Evolutionary conservation across 2,329 filamentous ascomycete species (phyloP).

Genomic region (Colletotrichum sp.): DNA sequence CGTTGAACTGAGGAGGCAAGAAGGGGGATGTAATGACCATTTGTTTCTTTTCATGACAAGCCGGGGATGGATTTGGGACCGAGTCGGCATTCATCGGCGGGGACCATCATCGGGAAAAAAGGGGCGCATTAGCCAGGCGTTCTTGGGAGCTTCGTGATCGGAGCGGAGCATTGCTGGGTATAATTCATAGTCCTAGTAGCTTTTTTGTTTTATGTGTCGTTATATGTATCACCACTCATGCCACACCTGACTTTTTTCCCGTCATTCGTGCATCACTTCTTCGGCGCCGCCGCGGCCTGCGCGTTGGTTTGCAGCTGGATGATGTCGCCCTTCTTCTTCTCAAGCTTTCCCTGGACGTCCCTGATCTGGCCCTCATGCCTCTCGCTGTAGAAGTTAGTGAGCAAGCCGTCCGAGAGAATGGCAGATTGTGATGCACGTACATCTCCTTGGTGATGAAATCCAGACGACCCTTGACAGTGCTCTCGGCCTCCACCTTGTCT

Average conservation of each 20-base stretch:
- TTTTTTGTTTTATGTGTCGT: not conserved
- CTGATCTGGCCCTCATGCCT: slow-evolving; percentile 58
- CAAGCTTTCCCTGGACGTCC: slow-evolving; percentile 60
- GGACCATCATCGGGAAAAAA: not conserved
- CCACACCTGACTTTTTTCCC: not conserved
- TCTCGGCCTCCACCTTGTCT: slow-evolving; percentile 86
- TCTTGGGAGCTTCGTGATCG: not conserved
- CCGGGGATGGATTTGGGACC: not conserved
- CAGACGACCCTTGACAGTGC: slow-evolving; percentile 87
- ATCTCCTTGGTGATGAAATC: slow-evolving; percentile 96
- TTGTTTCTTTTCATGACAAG: not conserved
- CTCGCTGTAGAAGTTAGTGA: slow-evolving; percentile 26
- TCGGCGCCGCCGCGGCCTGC: slow-evolving; percentile 42
- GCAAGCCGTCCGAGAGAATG: not conserved
- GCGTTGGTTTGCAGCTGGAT: slow-evolving; percentile 59
- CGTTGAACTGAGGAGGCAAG: slow-evolving; percentile 33
- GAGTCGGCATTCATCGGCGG: not conserved
- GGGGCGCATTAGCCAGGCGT: slow-evolving; percentile 17
- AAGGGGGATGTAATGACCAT: not conserved
- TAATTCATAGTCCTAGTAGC: slow-evolving; percentile 18
- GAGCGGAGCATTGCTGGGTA: slow-evolving; percentile 21
- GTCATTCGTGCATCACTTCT: slow-evolving; percentile 21
- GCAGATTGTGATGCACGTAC: slow-evolving; percentile 54
- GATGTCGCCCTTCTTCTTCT: slow-evolving; percentile 65
- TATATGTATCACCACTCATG: slow-evolving; percentile 18